Conservation (phyloP, 2,329 filamentous ascomycete species). For the Pleoardoris graminearum region DNA sequence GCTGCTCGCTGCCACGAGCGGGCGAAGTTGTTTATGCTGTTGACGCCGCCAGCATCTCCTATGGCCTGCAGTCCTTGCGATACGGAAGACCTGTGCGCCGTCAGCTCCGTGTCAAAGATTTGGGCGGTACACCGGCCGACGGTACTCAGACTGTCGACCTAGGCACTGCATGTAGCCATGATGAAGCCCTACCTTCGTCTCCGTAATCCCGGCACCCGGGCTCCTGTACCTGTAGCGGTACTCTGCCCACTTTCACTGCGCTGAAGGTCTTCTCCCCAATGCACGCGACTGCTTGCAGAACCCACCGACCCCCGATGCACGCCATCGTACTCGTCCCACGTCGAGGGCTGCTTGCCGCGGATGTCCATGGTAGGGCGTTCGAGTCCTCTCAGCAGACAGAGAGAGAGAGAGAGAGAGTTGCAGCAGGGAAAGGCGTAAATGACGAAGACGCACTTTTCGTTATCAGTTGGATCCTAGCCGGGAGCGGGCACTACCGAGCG, state of each 20-base stretch:
- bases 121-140: too few species aligned
- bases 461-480: slow-evolving; percentile 21
- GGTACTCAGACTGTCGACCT: too few species aligned
- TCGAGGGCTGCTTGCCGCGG: slow-evolving; percentile 48
- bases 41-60: slow-evolving; percentile 81
- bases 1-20: slow-evolving; percentile 91
- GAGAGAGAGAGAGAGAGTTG: too few species aligned
- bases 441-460: not conserved
- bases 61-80: slow-evolving; percentile 55
- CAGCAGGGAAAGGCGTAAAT: slow-evolving; percentile 14
- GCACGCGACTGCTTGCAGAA: slow-evolving; percentile 43
- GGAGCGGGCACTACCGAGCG: slow-evolving; percentile 38
- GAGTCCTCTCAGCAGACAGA: not conserved
- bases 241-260: slow-evolving; percentile 36
- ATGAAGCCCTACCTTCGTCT: slow-evolving; percentile 38
- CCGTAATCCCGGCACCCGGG: slow-evolving; percentile 33
- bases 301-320: slow-evolving; percentile 48
- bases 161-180: not conserved
- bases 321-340: slow-evolving; percentile 53
- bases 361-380: slow-evolving; percentile 38
- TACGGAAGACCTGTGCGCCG: slow-evolving; percentile 48
- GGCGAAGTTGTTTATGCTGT: slow-evolving; percentile 92
- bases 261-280: slow-evolving; percentile 45
- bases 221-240: slow-evolving; percentile 11
- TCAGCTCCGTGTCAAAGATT: not conserved